These are phyloP conservation scores for Calonectria pteridis DNA, from an alignment of 2,329 filamentous ascomycete species.

Conservation along the genomic window DNA sequence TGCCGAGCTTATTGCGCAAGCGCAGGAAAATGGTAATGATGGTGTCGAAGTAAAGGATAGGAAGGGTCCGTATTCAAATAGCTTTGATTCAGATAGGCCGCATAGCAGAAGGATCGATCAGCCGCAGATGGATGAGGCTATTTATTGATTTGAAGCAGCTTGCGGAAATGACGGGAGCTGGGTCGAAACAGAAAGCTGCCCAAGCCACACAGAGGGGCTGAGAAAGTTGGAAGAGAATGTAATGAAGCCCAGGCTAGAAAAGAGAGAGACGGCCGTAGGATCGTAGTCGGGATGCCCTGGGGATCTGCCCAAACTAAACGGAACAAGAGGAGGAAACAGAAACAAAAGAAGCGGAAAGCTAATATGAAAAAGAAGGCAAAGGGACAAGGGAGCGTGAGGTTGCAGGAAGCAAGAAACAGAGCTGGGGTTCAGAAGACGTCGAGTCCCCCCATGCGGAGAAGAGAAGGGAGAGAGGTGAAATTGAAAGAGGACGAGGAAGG, in stretches of 20 bases:
- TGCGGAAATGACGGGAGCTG: slow-evolving; percentile 32
- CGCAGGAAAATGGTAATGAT: slow-evolving; percentile 3
- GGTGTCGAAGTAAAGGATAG: slow-evolving; percentile 5
- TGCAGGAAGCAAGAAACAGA: slow-evolving; percentile 12
- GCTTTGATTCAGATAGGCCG: not conserved
- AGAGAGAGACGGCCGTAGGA: slow-evolving; percentile 24
- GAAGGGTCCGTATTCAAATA: slow-evolving; percentile 17
- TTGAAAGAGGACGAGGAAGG: slow-evolving; percentile 21
- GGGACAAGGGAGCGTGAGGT: not conserved
- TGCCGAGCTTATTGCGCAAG: slow-evolving; percentile 11
- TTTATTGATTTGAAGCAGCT: slow-evolving; percentile 8
- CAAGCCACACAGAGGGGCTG: not conserved
- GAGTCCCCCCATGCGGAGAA: slow-evolving; percentile 25
- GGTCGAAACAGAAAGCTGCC: slow-evolving; percentile 32
- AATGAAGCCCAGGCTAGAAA: not conserved
- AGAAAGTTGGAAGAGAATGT: slow-evolving; percentile 19
- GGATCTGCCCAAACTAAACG: slow-evolving; percentile 18
- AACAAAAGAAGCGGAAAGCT: slow-evolving; percentile 9
- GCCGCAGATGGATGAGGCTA: slow-evolving; percentile 4
- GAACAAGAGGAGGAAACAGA: slow-evolving; percentile 22
- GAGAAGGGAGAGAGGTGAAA: slow-evolving; percentile 14
- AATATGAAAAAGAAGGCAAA: slow-evolving; percentile 10
- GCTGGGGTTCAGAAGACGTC: slow-evolving; percentile 27
- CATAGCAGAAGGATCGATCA: not conserved
- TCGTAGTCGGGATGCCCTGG: slow-evolving; percentile 12